Evolutionary conservation across 1,139 yeast genomes (phyloP).

Genomic region (Taphrina pruni): DNA sequence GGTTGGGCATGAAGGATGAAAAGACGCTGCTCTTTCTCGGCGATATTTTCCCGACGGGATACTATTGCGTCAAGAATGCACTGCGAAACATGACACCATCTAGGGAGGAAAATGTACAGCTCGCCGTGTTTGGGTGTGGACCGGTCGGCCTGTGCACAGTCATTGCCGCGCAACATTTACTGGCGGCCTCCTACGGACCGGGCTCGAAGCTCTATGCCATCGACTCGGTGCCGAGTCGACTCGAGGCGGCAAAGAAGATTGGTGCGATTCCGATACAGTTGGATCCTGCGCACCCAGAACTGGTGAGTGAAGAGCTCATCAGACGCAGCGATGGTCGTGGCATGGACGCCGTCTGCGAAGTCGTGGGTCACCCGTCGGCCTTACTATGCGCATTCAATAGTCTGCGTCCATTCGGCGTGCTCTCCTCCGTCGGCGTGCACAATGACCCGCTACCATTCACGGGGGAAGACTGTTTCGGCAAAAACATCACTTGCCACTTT

Average conservation of each 20-base stretch:
- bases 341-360: conserved; percentile 65
- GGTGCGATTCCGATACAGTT: conserved; percentile 60
- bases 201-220: conserved; percentile 56
- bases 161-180: conserved; percentile 57
- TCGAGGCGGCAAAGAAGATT: conserved; percentile 56
- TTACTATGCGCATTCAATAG: conserved; percentile 60
- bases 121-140: conserved; percentile 63
- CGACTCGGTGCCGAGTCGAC: conserved; percentile 60
- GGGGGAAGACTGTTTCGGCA: conserved; percentile 65
- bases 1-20: conserved; percentile 54
- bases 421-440: conserved; percentile 67
- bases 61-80: conserved; percentile 61
- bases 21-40: conserved; percentile 65
- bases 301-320: conserved; percentile 49
- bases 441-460: conserved; percentile 65
- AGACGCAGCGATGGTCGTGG: conserved; percentile 56
- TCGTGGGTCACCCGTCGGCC: conserved; percentile 63
- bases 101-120: conserved; percentile 48
- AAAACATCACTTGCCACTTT: conserved; percentile 64
- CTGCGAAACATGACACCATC: conserved; percentile 51
- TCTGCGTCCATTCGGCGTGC: conserved; percentile 65
- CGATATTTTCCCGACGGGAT: conserved; percentile 69
- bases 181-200: conserved; percentile 49
- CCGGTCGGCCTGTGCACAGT: conserved; percentile 69
- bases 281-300: conserved; percentile 50